Base-by-base conservation (phyloP, 768 basidiomycete genomes). In the Trametes cingulata region DNA sequence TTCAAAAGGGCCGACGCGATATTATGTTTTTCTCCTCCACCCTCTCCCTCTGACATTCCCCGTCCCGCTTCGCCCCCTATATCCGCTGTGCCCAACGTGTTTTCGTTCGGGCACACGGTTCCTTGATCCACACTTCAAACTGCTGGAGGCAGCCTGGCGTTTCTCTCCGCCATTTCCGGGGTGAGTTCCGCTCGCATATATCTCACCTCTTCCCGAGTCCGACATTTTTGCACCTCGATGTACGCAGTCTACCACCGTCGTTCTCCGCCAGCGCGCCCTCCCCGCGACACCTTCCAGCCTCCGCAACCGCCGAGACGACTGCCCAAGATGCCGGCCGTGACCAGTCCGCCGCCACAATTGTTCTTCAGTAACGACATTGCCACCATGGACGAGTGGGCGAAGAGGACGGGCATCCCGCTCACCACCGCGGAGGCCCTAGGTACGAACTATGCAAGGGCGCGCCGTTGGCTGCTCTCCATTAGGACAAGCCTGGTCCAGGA, bases 361-460 rank as follows among this genome's bases (percentile, higher is more conserved):
- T 80, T 87, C 61, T 93, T 92, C 72, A 90, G 88, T 64, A 86
- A 85, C 72, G 86, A 90, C 68, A 88, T 93, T 71, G 79, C 79
- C 58, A 86, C 87, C 71, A 90, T 93, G 86, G 88, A 91, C 74
- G 85, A 81, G 60, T 93, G 91, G 91, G 88, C 91, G 0, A 79
- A 76, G 56, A 84, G 90, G 59, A 91, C 91, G 0, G 80, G 84
- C 71, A 91, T 93, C 50, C 89, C 90, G 42, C 79, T 93, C 61
- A 91, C 90, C 65, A 91, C 87, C 53, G 91, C 89, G 51, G 91
- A 92, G 65, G 88, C 90, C 29, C 77, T 93, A 55, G 90, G 90
- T 19, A 83, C 85, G 13, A 88, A 86, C 52, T 93, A 93, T 73
- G 88, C 90, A 49, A 84, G 87, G 39, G 87, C 91, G 24, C 90